Percentiles rank a stretch among this genome's conserved stretches.
These are phyloP conservation scores for Cercospora berteroae DNA, from an alignment of 2,329 filamentous ascomycete species.

Conservation along the genomic window DNA sequence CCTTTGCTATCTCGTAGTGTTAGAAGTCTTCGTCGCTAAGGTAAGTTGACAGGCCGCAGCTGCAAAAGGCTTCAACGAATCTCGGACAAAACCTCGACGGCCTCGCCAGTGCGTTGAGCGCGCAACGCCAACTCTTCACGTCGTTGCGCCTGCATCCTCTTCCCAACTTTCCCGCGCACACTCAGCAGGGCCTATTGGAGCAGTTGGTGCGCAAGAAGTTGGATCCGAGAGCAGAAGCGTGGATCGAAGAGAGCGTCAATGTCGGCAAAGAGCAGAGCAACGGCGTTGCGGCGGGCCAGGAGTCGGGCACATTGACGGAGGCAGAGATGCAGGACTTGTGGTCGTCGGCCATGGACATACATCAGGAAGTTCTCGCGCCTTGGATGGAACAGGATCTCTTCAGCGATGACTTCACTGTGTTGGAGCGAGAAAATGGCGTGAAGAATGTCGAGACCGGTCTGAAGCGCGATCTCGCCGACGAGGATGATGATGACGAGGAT, in stretches of 20 bases:
- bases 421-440: slow-evolving; percentile 65
- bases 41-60: slow-evolving; percentile 33
- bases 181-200: slow-evolving; percentile 61
- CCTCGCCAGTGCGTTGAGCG: slow-evolving; percentile 63
- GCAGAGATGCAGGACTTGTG: slow-evolving; percentile 60
- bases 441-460: slow-evolving; percentile 72
- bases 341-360: slow-evolving; percentile 54
- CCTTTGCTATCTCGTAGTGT: neutral
- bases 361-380: slow-evolving; percentile 41
- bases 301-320: slow-evolving; percentile 38
- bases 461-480: slow-evolving; percentile 53
- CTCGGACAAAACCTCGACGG: slow-evolving; percentile 61
- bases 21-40: slow-evolving; percentile 21
- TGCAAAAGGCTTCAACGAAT: slow-evolving; percentile 32
- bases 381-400: slow-evolving; percentile 31
- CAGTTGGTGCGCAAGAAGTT: slow-evolving; percentile 79
- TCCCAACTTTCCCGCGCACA: slow-evolving; percentile 65
- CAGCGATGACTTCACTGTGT: slow-evolving; percentile 66
- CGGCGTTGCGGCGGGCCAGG: slow-evolving; percentile 12
- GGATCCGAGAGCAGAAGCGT: slow-evolving; percentile 72
- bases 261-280: slow-evolving; percentile 51
- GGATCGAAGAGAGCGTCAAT: slow-evolving; percentile 55
- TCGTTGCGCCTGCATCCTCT: slow-evolving; percentile 72
- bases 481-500: slow-evolving; percentile 52
- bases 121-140: slow-evolving; percentile 65